A percentile compares a stretch with the other conserved stretches of the same genome.
Evolutionary conservation across 495 filamentous ascomycete genomes (phyloP).

Genomic region (Hypoxylon rickii): DNA sequence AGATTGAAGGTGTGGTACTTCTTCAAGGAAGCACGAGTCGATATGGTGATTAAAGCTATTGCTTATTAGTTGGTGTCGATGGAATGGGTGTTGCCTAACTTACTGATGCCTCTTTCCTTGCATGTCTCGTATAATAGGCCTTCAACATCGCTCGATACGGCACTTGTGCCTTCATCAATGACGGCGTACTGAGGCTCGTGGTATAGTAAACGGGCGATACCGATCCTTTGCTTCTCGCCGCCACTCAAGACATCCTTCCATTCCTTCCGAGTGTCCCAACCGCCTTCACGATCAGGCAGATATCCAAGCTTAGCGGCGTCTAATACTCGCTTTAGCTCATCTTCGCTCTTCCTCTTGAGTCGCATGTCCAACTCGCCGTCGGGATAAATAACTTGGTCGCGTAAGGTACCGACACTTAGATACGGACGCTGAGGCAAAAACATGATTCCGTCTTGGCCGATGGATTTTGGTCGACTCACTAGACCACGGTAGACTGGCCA

Average conservation of each 20-base stretch:
- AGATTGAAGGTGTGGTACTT: conserved; percentile 93
- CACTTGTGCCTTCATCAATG: conserved; percentile 93
- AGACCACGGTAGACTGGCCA: conserved; percentile 96
- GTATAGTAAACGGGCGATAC: conserved; percentile 86
- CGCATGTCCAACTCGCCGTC: conserved; percentile 95
- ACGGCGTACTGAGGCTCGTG: conserved; percentile 94
- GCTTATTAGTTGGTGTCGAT: conserved; percentile 32
- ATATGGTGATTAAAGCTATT: conserved; percentile 84
- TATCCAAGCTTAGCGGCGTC: conserved; percentile 87
- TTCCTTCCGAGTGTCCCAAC: conserved; percentile 95
- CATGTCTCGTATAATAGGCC: conserved; percentile 89
- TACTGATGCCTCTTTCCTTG: conserved; percentile 90
- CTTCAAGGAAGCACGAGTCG: conserved; percentile 88
- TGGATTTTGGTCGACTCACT: conserved; percentile 78
- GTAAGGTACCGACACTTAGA: conserved; percentile 88
- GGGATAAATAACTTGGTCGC: conserved; percentile 98
- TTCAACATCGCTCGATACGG: conserved; percentile 92
- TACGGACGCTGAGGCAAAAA: conserved; percentile 96
- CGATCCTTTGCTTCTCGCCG: conserved; percentile 97
- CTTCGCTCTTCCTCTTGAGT: conserved; percentile 73
- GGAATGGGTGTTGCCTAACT: conserved; percentile 37
- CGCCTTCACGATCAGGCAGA: conserved; percentile 87
- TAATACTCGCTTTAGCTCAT: conserved; percentile 72
- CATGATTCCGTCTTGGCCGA: conserved; percentile 92
- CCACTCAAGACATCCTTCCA: conserved; percentile 98